These are phyloP conservation scores for Picochlorum sp. DNA, from an alignment of 139 green algal genomes.

Conservation along the genomic window DNA sequence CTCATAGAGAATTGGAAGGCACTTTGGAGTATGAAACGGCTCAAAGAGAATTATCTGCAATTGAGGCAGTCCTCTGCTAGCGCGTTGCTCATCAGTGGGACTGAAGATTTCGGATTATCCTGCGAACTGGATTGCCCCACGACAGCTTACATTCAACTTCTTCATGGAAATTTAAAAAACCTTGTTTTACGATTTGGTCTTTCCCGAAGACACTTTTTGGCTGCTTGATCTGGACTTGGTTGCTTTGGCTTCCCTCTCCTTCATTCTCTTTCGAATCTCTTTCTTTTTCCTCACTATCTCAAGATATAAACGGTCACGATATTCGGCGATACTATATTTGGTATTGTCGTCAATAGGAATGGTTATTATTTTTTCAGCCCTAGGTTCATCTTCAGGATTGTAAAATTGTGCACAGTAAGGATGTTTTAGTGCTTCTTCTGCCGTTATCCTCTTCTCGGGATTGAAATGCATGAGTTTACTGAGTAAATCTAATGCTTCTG, in stretches of 20 bases:
- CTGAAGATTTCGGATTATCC: no score
- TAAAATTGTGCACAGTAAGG: slow-evolving; percentile 95
- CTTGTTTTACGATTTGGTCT: no score
- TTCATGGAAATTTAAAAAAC: no score
- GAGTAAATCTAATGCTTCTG: slow-evolving; percentile 78
- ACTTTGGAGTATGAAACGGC: no score
- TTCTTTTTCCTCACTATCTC: slow-evolving; percentile 84
- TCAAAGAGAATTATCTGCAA: no score
- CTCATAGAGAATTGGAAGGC: no score
- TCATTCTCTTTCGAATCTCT: slow-evolving; percentile 49
- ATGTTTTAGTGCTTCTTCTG: slow-evolving; percentile 80
- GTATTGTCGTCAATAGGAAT: slow-evolving; percentile 93
- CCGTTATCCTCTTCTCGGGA: slow-evolving; percentile 73
- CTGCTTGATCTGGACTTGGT: neutral
- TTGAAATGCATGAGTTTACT: slow-evolving; percentile 65
- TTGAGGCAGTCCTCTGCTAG: no score
- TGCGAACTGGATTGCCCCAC: no score
- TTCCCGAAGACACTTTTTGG: neutral
- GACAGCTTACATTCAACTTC: no score
- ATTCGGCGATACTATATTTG: slow-evolving; percentile 54
- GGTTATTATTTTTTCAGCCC: slow-evolving; percentile 48
- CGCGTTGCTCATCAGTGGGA: no score
- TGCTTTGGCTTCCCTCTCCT: slow-evolving; percentile 32
- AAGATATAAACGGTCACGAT: slow-evolving; percentile 74
- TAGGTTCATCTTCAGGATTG: slow-evolving; percentile 72